Percentiles rank a stretch among this genome's conserved stretches.
These are phyloP conservation scores for Aspergillus pseudonomiae DNA, from an alignment of 2,329 filamentous ascomycete species.

Conservation along the genomic window DNA sequence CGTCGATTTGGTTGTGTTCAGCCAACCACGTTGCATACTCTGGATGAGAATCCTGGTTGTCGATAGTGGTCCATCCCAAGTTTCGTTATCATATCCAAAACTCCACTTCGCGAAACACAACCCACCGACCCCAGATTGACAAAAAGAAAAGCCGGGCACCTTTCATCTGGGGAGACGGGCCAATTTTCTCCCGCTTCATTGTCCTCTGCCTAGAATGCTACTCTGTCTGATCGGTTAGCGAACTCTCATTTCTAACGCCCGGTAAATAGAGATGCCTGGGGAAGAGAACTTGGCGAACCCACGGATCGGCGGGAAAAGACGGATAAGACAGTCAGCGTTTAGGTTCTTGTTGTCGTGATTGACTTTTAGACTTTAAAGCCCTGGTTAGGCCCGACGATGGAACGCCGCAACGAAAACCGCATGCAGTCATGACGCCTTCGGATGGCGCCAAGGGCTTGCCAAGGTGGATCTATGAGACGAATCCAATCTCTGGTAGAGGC, in stretches of 20 bases:
- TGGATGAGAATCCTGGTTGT: neutral
- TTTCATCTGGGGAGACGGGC: neutral
- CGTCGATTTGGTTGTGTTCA: neutral
- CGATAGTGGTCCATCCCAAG: neutral
- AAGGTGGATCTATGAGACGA: conserved; percentile 15
- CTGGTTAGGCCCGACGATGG: conserved; percentile 1
- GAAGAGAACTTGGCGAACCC: conserved; percentile 11
- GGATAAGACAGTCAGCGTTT: neutral
- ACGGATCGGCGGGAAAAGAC: conserved; percentile 14
- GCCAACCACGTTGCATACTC: neutral
- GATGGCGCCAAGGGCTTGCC: conserved; percentile 13
- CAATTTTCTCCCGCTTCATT: neutral
- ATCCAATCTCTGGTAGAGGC: conserved; percentile 12
- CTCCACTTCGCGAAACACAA: neutral
- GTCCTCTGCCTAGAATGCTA: neutral
- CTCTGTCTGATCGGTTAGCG: neutral
- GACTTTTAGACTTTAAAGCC: conserved; percentile 8
- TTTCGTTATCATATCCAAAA: neutral
- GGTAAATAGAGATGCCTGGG: neutral
- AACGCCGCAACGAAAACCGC: conserved; percentile 6
- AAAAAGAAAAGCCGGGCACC: neutral
- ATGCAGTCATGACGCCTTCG: conserved; percentile 11
- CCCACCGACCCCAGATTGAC: neutral
- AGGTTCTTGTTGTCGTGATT: conserved; percentile 10
- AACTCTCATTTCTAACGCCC: neutral